Evolutionary conservation across 140 eudicot genomes (phyloP), one percentile per base, ranked within the genome.

Genomic region (Bidens hawaiensis): DNA sequence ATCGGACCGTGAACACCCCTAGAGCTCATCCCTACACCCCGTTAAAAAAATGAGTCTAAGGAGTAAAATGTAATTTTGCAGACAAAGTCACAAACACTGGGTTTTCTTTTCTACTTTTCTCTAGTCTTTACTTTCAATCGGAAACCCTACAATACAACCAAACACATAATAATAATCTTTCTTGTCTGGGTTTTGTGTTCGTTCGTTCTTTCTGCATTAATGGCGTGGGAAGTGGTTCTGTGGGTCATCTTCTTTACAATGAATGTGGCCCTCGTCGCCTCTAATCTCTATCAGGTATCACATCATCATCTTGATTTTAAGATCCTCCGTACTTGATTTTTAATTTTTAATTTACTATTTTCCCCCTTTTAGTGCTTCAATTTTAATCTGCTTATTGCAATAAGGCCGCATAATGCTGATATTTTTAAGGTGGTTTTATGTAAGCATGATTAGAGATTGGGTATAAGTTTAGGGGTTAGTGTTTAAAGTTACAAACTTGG

Each of bases 281-380:
- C 83, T 46, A 78, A 79, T 67, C 75, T 88, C 5, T 88, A 88
- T 54, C 94, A 84, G 96, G 96, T 84, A 71, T 61, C 24, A 1
- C 30, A 24, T 42, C 55, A 21, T 71, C 50, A 31, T 62, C 66
- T 21, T 62, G 40, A 12, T 46, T 9, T 45, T 45, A 14, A 27
- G 22, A 46, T 36, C 17, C 14, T 30, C 14, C 17, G 13, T 23
- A 26, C 31, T 47, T 27, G 45, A 54, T 38, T 67, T 30, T 56
- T 40, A 4, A 7, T 49, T 27, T 64, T 50, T 43, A 12, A 4
- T 9, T 1, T 30, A 30, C 7, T 30, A 30, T 30, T 30, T 30
- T 30, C 8, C n/a, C n/a, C n/a, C n/a, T 15, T 6, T 30, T 30
- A 30, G 34, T 30, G 34, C 34, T 30, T 4, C 34, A 5, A 30